Base-by-base conservation (phyloP, 352 stramenopile genomes). In the Pythium oligandrum region DNA sequence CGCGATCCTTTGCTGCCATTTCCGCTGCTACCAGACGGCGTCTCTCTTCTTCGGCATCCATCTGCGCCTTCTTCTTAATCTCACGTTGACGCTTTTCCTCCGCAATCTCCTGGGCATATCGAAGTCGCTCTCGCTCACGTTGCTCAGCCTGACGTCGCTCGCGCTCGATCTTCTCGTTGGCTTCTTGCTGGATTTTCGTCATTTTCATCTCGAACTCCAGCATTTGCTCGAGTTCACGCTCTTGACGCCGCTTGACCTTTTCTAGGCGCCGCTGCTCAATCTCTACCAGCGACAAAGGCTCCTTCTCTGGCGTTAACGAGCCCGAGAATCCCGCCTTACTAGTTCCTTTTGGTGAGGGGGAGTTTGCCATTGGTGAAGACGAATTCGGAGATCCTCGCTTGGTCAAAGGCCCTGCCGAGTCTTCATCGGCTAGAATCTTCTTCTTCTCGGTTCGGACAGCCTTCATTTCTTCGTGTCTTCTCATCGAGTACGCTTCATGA, bases 161-260 rank as follows among this genome's bases (percentile, higher is more conserved):
- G 3, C 79, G 74, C 55, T 93, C 70, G 46, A 85, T 58, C 35
- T 86, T 91, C 9, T 79, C 73, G 26, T 67, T 66, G 2, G 79
- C 83, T 51, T 88, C 76, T 51, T 93, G 71, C 50, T 96, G 84
- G 12, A 94, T 66, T 44, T 78, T 73, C 61, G 74, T 90, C 83
- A 93, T 90, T 56, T 96, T 95, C 53, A 95, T 87, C 61, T 96
- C 88, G 50, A 94, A 96, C 42, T 89, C 76, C n/a, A 96, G 73
- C 81, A 96, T 93, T 75, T 96, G 88, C 51, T 93, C 85, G 0
- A 97, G 63, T 47, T 93, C 83, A 1, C 78, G 77, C 51, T 95
- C 78, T 63, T 93, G 82, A 2, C 82, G 76, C 9, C 77, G 63
- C 45, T 81, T 72, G 17, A 94, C 64, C 44, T 94, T 94, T 49